Base-by-base conservation (phyloP, 495 filamentous ascomycete genomes). In the Aspergillus nanangensis region DNA sequence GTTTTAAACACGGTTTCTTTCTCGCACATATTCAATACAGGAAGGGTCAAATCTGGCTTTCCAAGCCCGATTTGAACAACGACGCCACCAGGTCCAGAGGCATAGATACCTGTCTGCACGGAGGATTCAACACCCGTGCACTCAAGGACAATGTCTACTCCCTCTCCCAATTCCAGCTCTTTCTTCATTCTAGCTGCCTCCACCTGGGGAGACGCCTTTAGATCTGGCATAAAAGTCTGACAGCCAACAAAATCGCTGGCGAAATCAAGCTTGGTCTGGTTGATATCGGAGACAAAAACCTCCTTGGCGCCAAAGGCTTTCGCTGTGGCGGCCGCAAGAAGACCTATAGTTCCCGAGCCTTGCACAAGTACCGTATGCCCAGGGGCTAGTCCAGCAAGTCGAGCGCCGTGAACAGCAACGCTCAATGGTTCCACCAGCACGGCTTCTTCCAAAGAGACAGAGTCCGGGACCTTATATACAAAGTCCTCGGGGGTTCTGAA, bases 1-100 rank as follows among this genome's bases (percentile, higher is more conserved):
- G 15, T 87, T 87, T 60, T 83, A 82, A 8, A 86, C 73, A 78
- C 85, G 4, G 93, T 74, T 69, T 96, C 90, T 66, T 92, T 92
- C 18, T 32, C 4, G n/a, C 20, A 25, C n/a, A 32, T 32, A 9
- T 19, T 9, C 7, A 32, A 32, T 11, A 24, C 18, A 2, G 40
- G n/a, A 20, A 42, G 18, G 3, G 37, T 32, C 24, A 31, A 4
- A 32, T 25, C 3, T 9, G 13, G n/a, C 25, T 25, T 42, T 11
- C 8, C 20, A 18, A 42, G 82, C 13, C 88, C 90, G 46, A 77
- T 87, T 69, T 94, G 88, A 3, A 94, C 85, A 60, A 88, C 90
- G 0, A 80, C 82, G 9, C 90, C 90, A 8, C 89, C 88, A 38
- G 73, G 63, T 38, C 84, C 69, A 3, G 90, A 72, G 14, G 74